Evolutionary conservation across 805 yeast genomes (phyloP).

Genomic region (Wickerhamiella hasegawae): DNA sequence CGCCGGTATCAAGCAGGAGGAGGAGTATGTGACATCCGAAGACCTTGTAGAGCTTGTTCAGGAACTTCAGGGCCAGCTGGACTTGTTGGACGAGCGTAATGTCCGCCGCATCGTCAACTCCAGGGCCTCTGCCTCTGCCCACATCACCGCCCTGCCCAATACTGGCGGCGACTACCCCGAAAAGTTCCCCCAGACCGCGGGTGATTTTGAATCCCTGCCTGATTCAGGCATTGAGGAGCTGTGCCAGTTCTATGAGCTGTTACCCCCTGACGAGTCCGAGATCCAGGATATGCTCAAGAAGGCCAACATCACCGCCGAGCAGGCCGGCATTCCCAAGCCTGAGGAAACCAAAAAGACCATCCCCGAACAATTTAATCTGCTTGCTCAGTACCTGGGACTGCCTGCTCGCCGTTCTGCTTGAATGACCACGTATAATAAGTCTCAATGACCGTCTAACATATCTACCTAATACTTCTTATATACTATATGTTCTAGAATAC

Average conservation of each 20-base stretch:
- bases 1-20: too few relatives aligned
- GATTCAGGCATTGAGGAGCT: slow-evolving; percentile 35
- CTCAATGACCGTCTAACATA: too few relatives aligned
- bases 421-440: too few relatives aligned
- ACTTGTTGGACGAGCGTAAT: slow-evolving; percentile 55
- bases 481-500: too few relatives aligned
- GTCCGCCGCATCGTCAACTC: slow-evolving; percentile 57
- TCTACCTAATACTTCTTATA: too few relatives aligned
- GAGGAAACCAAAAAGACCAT: slow-evolving; percentile 17
- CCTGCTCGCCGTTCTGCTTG: slow-evolving; percentile 30
- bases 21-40: slow-evolving; percentile 48
- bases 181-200: slow-evolving; percentile 44
- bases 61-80: slow-evolving; percentile 79
- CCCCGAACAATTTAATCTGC: slow-evolving; percentile 31
- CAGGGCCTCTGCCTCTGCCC: slow-evolving; percentile 27
- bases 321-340: slow-evolving; percentile 26
- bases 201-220: slow-evolving; percentile 33
- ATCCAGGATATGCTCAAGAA: slow-evolving; percentile 33
- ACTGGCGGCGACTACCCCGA: slow-evolving; percentile 52
- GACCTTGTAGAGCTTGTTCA: slow-evolving; percentile 78
- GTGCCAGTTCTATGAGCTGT: slow-evolving; percentile 58
- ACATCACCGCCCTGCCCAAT: slow-evolving; percentile 57
- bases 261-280: slow-evolving; percentile 47
- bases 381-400: slow-evolving; percentile 57
- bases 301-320: slow-evolving; percentile 23